Base-by-base conservation (phyloP, 345 rosid species). In the Pistacia integerrima region DNA sequence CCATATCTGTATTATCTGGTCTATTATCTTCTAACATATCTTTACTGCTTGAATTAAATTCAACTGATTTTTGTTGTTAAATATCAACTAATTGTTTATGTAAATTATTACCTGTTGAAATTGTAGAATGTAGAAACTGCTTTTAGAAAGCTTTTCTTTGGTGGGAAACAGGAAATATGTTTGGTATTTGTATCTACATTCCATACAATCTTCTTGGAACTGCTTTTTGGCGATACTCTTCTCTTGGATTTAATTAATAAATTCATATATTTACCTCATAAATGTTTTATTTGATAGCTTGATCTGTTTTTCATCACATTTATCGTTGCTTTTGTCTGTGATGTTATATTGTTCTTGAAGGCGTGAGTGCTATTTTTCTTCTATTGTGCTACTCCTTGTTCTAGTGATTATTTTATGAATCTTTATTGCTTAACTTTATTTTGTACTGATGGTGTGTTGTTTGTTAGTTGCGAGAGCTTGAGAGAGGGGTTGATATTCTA, bases 401-500 rank as follows among this genome's bases (percentile, higher is more conserved):
- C 25, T n/a, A 8, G 8, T 48, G 17, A 28, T 62, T 18, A 28
- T 4, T 38, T 11, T 4, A 56, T 49, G 17, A 67, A 46, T n/a
- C 7, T 67, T 67, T 51, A 33, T 58, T 63, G 60, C 22, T 35
- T n/a, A 60, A 41, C 14, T 73, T 25, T 17, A 2, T 64, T 18
- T 60, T 52, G 63, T 59, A 66, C 44, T 70, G 46, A 38, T 73
- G 56, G 41, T 25, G 13, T 72, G 67, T 52, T 86, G 58, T 70
- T 90, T 74, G 72, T 72, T 90, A 96, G 99, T 84, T 96, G 61
- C 90, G 97, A 78, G 98, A 96, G 81, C 87, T 96, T 77, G 99
- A 96, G 78, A 88, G 97, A 73, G 99, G 99, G 73, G 99, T 93
- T 44, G 99, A 96, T 85, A 93, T 96, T 85, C 93, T 96, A 69